phyloP scores from a whole-genome alignment of 2,329 filamentous ascomycete genomes.

The Trichoderma polysporum region DNA sequence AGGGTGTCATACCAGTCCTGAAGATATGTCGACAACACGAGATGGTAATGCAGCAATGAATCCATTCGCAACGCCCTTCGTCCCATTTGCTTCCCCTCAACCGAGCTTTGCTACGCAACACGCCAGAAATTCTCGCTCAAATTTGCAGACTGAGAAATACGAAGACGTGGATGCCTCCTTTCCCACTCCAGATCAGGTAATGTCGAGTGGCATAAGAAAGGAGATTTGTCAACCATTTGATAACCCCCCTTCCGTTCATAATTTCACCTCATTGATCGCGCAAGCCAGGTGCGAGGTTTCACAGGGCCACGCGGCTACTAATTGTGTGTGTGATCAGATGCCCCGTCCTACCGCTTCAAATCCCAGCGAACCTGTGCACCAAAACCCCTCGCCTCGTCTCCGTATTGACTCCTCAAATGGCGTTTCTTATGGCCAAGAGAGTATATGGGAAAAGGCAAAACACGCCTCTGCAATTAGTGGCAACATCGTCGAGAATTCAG shows the following conservation, averaged over 20 bases:
- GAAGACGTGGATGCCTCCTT: neutral
- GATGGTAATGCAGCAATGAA: conserved; percentile 32
- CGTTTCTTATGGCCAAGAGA: neutral
- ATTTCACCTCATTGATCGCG: neutral
- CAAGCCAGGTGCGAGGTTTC: conserved; percentile 10
- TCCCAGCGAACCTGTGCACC: neutral
- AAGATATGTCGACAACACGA: neutral
- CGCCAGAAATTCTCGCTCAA: neutral
- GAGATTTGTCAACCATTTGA: neutral
- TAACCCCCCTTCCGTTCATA: neutral
- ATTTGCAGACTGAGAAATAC: neutral
- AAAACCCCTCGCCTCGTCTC: neutral
- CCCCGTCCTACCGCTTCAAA: neutral
- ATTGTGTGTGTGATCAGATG: neutral
- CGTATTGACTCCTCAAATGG: neutral
- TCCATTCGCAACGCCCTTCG: conserved; percentile 31
- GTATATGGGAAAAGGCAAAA: neutral
- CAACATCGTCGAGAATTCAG: neutral
- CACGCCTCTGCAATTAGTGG: neutral
- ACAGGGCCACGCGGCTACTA: conserved; percentile 7
- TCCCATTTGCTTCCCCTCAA: conserved; percentile 23
- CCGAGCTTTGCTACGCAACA: neutral
- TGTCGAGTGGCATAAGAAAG: neutral
- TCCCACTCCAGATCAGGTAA: neutral
- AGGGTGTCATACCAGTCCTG: neutral